Conservation (phyloP, 2,329 filamentous ascomycete species). For the Scedosporium aurantiacum region DNA sequence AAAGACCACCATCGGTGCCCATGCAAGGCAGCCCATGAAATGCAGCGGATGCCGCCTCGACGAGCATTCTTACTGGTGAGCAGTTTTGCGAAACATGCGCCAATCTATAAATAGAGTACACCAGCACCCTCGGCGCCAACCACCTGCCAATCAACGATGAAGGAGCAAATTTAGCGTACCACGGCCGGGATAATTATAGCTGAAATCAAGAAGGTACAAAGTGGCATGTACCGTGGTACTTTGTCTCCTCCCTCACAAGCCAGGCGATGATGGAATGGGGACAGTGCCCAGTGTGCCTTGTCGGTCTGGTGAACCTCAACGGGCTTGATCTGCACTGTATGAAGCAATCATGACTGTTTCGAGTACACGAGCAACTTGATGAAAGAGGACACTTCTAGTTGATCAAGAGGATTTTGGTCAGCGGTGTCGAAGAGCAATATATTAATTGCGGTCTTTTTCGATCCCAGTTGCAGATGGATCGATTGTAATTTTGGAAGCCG, state of each 20-base stretch:
- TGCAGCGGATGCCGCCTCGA: conserved; percentile 2
- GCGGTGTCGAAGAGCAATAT: too few relatives aligned
- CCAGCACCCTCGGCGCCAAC: conserved; percentile 3
- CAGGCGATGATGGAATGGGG: too few relatives aligned
- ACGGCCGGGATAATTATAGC: neutral
- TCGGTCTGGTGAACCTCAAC: too few relatives aligned
- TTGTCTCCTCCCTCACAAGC: neutral
- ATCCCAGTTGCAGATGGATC: neutral
- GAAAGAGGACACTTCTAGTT: neutral
- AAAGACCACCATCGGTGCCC: neutral
- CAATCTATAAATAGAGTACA: conserved; percentile 4
- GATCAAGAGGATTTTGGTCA: too few relatives aligned
- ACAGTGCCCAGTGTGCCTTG: too few relatives aligned
- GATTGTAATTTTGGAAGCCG: neutral
- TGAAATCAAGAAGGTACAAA: neutral
- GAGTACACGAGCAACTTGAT: neutral
- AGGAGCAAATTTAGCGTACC: neutral
- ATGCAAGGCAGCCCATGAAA: neutral
- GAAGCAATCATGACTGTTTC: neutral
- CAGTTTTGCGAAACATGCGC: conserved; percentile 3
- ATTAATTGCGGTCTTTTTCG: neutral
- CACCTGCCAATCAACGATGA: neutral
- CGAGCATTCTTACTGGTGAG: conserved; percentile 2
- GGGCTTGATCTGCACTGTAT: neutral
- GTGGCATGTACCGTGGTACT: neutral